Base-by-base conservation (phyloP, 768 basidiomycete species). In the Leucocoprinus sp. region DNA sequence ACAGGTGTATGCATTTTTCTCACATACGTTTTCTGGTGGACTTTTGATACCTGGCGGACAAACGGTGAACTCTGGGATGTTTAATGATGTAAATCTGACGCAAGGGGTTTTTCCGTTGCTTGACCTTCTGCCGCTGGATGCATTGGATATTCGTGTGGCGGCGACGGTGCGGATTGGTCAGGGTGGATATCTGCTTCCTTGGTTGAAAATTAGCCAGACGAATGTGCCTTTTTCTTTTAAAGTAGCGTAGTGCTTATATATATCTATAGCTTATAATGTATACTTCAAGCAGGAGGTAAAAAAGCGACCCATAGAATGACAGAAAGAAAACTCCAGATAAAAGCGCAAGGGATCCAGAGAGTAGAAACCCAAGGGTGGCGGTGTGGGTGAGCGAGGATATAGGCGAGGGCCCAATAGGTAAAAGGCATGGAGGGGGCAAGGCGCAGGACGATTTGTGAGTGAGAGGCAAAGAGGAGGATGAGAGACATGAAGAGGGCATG, bases 281-380 rank as follows among this genome's bases (percentile, higher is more conserved):
- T n/a, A n/a, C n/a, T n/a, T 36, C 64, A 95, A 0, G 93, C 95
- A n/a, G 95, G 95, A 0, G 95, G 95, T 23, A 95, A 71, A 57
- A 93, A 93, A 2, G 76, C 74, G 1, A 71, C 74, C 93, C 92
- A 98, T 0, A 95, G 66, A 3, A 90, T 71, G 15, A 82, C 60
- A 8, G 80, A 80, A 14, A 81, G 55, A 1, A 69, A 61, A 3
- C 85, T 82, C 92, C 93, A 98, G 0, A 83, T 50, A 1, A 84
- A 57, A 44, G 76, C 80, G 88, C 93, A 99, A 8, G 62, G 58
- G 2, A 93, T 64, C 87, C 92, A 97, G 35, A 23, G 12, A 22
- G 41, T 29, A 12, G 45, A 42, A 39, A n/a, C 36, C 26, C 35
- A 28, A 17, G 39, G 41, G 9, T 48, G 27, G 24, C 18, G 18